A percentile compares a stretch with the other conserved stretches of the same genome.
Conservation (phyloP, 805 yeast species). For the Yarrowia sp. region DNA sequence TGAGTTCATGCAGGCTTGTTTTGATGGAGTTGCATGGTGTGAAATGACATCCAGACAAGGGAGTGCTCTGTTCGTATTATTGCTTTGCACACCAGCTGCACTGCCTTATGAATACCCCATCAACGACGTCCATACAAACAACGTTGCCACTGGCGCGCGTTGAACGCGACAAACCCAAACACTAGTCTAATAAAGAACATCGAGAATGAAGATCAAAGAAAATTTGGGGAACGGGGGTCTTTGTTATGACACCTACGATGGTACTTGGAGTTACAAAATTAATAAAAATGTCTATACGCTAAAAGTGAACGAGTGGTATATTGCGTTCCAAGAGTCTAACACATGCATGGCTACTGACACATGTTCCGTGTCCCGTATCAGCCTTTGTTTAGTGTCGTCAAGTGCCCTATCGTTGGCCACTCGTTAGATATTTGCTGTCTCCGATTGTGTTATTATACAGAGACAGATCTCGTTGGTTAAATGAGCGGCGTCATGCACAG, state of each 20-base stretch:
- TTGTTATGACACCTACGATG: no score
- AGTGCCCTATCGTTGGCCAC: no score
- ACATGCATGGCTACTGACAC: no score
- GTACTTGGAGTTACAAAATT: not conserved
- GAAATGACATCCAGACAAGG: not conserved
- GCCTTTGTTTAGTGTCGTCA: no score
- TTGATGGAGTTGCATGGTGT: not conserved
- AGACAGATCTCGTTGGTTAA: not conserved
- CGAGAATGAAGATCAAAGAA: not conserved
- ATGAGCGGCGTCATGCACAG: not conserved
- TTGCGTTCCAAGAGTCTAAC: no score
- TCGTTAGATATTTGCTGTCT: no score
- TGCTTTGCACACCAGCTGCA: not conserved
- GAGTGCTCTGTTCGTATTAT: not conserved
- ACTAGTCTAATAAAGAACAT: not conserved
- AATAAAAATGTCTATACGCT: not conserved
- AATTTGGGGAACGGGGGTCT: no score
- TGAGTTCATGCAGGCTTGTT: not conserved
- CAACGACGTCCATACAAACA: not conserved
- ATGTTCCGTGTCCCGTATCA: no score
- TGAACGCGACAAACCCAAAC: not conserved
- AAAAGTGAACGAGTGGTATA: no score
- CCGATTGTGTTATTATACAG: not conserved
- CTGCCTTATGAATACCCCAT: not conserved
- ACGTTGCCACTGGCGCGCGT: not conserved